Evolutionary conservation across 345 rosid species (phyloP).

Genomic region (Euclidium syriacum): DNA sequence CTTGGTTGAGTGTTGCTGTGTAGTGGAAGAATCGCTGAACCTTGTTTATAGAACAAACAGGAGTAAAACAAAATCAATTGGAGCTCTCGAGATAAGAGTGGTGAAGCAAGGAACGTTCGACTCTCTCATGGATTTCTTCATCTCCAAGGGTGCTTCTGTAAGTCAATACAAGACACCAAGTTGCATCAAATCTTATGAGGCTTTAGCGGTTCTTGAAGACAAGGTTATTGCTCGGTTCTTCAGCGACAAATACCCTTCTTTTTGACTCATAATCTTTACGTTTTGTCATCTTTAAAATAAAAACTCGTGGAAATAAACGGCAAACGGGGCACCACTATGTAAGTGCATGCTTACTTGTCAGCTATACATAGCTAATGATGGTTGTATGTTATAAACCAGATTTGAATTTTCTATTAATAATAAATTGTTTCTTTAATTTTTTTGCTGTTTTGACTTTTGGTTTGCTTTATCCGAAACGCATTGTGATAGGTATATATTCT

Average conservation of each 20-base stretch:
- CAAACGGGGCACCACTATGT: too few relatives aligned
- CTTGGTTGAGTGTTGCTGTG: conserved; percentile 55
- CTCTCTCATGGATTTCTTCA: conserved; percentile 51
- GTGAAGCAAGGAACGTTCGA: conserved; percentile 52
- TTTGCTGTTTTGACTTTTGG: too few relatives aligned
- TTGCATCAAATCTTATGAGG: conserved; percentile 43
- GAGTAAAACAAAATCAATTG: conserved; percentile 36
- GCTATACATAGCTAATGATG: too few relatives aligned
- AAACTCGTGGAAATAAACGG: too few relatives aligned
- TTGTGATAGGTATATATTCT: too few relatives aligned
- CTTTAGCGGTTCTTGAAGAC: neutral
- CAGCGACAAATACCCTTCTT: neutral
- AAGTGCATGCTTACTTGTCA: too few relatives aligned
- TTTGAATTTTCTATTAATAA: too few relatives aligned
- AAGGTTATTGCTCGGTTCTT: neutral
- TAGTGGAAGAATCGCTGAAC: conserved; percentile 49
- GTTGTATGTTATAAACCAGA: too few relatives aligned
- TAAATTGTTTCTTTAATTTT: too few relatives aligned
- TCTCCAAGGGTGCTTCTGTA: conserved; percentile 53
- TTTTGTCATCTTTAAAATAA: too few relatives aligned
- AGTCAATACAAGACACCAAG: conserved; percentile 63
- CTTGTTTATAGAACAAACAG: conserved; percentile 39
- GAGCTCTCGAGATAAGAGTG: conserved; percentile 55
- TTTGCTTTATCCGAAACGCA: too few relatives aligned
- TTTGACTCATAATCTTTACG: neutral